Evolutionary conservation across 1,139 yeast species (phyloP).

Genomic region (Zygosaccharomyces pseudobailii): DNA sequence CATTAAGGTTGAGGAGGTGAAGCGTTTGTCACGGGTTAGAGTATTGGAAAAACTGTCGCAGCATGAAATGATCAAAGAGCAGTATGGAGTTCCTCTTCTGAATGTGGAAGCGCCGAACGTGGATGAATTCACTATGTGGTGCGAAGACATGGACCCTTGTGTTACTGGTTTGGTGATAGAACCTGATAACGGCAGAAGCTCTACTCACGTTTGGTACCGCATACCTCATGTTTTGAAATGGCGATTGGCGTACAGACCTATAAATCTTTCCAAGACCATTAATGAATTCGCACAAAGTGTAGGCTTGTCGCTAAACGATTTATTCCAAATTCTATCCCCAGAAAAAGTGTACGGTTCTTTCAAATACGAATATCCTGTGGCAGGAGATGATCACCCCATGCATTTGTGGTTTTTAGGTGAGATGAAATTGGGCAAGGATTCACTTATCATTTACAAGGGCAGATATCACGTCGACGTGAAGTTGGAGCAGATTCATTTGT

Average conservation of each 20-base stretch:
- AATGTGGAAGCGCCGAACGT: constrained; percentile 17
- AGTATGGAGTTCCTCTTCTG: constrained; percentile 31
- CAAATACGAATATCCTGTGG: constrained; percentile 29
- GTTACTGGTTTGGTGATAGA: constrained; percentile 26
- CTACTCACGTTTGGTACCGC: constrained; percentile 24
- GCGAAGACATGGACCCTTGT: constrained; percentile 32
- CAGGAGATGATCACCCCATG: constrained; percentile 25
- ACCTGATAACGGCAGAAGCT: constrained; percentile 13
- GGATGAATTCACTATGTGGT: constrained; percentile 28
- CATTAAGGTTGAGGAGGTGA: constrained; percentile 21
- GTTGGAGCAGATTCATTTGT: constrained; percentile 27
- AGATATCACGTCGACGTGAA: constrained; percentile 30
- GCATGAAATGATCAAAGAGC: constrained; percentile 31
- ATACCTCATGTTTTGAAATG: constrained; percentile 26
- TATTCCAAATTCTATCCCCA: constrained; percentile 26
- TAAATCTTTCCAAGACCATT: constrained; percentile 17
- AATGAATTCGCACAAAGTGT: constrained; percentile 16
- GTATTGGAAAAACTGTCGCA: constrained; percentile 25
- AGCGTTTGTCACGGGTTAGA: constrained; percentile 18
- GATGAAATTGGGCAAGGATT: constrained; percentile 21
- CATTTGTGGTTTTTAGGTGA: constrained; percentile 33
- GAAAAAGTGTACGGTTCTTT: constrained; percentile 27
- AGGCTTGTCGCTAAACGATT: constrained; percentile 23
- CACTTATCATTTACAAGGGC: constrained; percentile 28
- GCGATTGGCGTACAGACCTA: constrained; percentile 26